These are phyloP conservation scores for Pulveroboletus sp. DNA, from an alignment of 768 basidiomycete species.

Conservation along the genomic window DNA sequence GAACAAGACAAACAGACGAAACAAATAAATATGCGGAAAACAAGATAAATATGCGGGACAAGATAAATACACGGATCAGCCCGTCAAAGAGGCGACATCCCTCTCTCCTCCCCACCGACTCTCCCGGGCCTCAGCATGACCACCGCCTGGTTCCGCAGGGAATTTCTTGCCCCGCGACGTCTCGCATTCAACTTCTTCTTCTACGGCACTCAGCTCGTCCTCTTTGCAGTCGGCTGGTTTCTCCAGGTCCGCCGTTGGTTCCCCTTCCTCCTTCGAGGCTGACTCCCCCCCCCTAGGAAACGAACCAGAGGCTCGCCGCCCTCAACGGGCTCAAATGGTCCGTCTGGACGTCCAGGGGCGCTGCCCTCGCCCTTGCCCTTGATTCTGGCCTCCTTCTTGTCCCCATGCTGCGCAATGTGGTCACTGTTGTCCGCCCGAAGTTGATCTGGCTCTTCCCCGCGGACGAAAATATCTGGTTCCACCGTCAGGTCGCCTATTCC, in stretches of 20 bases:
- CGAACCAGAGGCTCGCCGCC: conserved; percentile 58
- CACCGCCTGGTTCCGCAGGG: no score
- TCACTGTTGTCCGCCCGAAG: conserved; percentile 77
- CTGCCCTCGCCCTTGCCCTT: conserved; percentile 84
- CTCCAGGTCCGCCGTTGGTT: conserved; percentile 49
- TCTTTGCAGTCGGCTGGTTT: conserved; percentile 88
- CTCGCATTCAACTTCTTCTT: conserved; percentile 74
- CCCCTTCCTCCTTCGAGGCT: not conserved
- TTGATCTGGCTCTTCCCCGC: conserved; percentile 83
- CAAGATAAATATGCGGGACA: no score
- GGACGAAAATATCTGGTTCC: conserved; percentile 96
- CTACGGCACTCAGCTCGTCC: conserved; percentile 67
- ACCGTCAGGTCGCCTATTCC: conserved; percentile 90
- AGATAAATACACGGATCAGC: no score
- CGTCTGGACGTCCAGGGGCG: conserved; percentile 88
- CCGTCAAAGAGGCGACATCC: no score
- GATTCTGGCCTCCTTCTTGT: conserved; percentile 83
- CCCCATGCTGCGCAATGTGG: conserved; percentile 85
- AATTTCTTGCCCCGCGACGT: conserved; percentile 57
- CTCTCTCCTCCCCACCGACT: no score
- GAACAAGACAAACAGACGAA: no score
- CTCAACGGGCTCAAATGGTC: conserved; percentile 80
- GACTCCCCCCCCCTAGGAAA: conserved; percentile 37
- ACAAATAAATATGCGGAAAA: no score
- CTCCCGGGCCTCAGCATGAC: no score